phyloP scores from a whole-genome alignment of 2,329 filamentous ascomycete genomes.

The Aureobasidium sp. region DNA sequence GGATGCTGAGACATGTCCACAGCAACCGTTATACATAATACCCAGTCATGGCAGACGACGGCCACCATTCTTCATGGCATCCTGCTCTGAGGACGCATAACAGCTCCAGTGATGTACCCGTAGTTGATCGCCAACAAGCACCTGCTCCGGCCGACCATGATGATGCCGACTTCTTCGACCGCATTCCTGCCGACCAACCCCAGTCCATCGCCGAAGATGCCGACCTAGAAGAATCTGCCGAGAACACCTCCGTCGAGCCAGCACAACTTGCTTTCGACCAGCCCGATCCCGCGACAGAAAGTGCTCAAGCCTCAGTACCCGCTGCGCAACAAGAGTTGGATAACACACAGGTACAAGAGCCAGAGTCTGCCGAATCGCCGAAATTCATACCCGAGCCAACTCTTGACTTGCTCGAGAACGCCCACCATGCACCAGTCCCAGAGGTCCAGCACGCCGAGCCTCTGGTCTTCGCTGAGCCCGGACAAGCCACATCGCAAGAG shows the following conservation, averaged over 20 bases:
- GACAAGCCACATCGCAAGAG: background rate
- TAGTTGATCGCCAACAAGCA: background rate
- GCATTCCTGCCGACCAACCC: background rate
- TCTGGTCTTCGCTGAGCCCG: background rate
- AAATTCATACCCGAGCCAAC: background rate
- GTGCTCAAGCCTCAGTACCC: background rate
- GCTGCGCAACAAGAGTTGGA: background rate
- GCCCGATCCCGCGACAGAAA: background rate
- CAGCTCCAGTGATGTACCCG: background rate
- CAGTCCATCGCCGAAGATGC: background rate
- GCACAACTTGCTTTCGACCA: background rate
- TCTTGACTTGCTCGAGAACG: background rate
- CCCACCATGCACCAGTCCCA: background rate
- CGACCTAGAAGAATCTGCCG: background rate
- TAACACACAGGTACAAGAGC: background rate
- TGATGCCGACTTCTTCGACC: slow-evolving; percentile 9
- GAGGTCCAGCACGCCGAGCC: background rate
- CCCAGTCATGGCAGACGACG: background rate
- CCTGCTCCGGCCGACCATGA: background rate
- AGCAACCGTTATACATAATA: slow-evolving; percentile 9
- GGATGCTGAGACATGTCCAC: background rate
- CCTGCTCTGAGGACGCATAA: slow-evolving; percentile 11
- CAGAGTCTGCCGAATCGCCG: background rate
- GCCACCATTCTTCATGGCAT: slow-evolving; percentile 7
- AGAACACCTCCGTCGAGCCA: background rate